Evolutionary conservation across 2,329 filamentous ascomycete species (phyloP).

Genomic region (Phialocephala sp.): DNA sequence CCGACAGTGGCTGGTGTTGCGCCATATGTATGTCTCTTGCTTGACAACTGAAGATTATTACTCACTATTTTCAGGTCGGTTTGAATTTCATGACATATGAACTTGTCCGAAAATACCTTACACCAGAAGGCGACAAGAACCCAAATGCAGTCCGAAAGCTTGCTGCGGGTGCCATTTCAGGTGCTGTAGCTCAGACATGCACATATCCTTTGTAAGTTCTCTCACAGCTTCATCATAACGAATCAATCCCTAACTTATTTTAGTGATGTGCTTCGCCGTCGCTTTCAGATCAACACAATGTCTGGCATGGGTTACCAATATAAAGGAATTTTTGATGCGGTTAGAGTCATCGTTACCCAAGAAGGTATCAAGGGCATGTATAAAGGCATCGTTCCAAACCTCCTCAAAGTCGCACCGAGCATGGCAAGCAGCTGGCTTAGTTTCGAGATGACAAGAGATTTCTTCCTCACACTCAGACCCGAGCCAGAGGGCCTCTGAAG

Average conservation of each 20-base stretch:
- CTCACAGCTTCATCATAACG: too few species aligned
- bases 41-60: not conserved
- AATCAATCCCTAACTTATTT: slow-evolving; percentile 36
- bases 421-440: slow-evolving; percentile 99
- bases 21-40: slow-evolving; percentile 72
- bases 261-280: slow-evolving; percentile 87
- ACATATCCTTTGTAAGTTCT: slow-evolving; percentile 91
- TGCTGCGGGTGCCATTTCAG: slow-evolving; percentile 89
- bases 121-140: slow-evolving; percentile 84
- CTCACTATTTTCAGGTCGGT: slow-evolving; percentile 66
- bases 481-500: slow-evolving; percentile 36
- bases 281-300: slow-evolving; percentile 99
- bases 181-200: slow-evolving; percentile 94
- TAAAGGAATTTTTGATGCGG: slow-evolving; percentile 82
- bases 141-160: slow-evolving; percentile 82
- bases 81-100: slow-evolving; percentile 99
- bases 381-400: slow-evolving; percentile 93
- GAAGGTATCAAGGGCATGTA: slow-evolving; percentile 89
- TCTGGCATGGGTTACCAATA: slow-evolving; percentile 97
- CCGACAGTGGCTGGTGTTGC: slow-evolving; percentile 95
- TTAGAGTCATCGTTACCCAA: slow-evolving; percentile 79
- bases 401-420: slow-evolving; percentile 95
- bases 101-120: slow-evolving; percentile 81
- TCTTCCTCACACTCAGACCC: slow-evolving; percentile 69
- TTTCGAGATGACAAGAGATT: slow-evolving; percentile 92